Evolutionary conservation across 345 rosid genomes (phyloP), one percentile per base, ranked within the genome.

Genomic region (Erysimum cheiranthoides): DNA sequence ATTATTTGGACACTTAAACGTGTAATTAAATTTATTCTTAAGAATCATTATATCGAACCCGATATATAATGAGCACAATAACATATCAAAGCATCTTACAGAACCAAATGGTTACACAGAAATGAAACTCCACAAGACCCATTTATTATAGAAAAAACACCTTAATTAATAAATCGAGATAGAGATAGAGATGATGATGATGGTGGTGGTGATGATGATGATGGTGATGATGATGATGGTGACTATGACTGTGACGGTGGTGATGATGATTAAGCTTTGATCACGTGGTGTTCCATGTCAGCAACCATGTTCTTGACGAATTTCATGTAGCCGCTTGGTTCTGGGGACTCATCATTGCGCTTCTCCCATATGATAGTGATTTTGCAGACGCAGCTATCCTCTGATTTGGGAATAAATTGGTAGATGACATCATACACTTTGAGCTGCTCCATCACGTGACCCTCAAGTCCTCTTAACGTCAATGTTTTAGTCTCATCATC

Each of bases 291-390:
- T 25, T 70, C 66, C 80, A 77, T 70, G 35, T 70, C 80, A 28
- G 76, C 36, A 27, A 64, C 76, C 66, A 77, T 0, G 70, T 45
- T 70, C 76, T 77, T 77, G 71, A 54, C 31, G 28, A 77, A 77
- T 21, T 70, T 77, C 76, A 77, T 70, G 60, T 70, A 70, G 45
- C 5, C 3, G 60, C 71, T 77, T 36, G 80, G 80, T 38, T 77
- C 80, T 4, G 80, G 80, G 5, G 14, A 56, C 1, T 77, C 75
- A 46, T 77, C 76, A 58, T 70, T 63, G 13, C 75, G 75, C 51
- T 77, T 77, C 80, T 77, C 80, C 80, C 80, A 77, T 1, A 62
- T 11, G 0, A 77, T 3, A 53, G 75, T 77, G 76, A 77, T 63
- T 70, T 77, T 77, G 60, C 75, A 56, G 21, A 39, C 66, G 28